phyloP scores from a whole-genome alignment of 345 rosid species.

The Citrus cavaleriei region DNA sequence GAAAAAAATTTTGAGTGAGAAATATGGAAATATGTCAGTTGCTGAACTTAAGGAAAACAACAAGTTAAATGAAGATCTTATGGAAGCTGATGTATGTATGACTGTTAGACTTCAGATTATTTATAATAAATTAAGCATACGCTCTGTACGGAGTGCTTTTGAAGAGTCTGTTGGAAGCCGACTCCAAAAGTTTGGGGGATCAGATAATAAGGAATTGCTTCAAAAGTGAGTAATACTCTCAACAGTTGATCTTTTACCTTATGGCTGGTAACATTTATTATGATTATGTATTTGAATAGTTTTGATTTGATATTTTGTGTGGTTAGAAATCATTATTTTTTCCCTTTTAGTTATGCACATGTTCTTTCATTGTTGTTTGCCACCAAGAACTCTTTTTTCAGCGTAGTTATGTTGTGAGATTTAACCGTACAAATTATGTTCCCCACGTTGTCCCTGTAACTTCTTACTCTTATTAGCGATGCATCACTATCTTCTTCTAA shows the following conservation, averaged over 20 bases:
- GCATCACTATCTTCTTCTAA: neutral
- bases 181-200: conserved; percentile 63
- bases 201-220: conserved; percentile 63
- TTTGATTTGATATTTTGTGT: neutral
- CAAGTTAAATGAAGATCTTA: conserved; percentile 47
- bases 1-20: conserved; percentile 54
- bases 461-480: neutral
- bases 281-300: neutral
- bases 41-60: conserved; percentile 57
- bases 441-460: neutral
- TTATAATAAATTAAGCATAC: conserved; percentile 62
- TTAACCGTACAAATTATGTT: neutral
- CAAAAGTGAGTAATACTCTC: conserved; percentile 45
- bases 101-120: conserved; percentile 83
- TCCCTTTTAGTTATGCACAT: neutral
- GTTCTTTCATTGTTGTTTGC: neutral
- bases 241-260: neutral
- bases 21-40: conserved; percentile 50
- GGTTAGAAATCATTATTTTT: neutral
- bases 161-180: conserved; percentile 84
- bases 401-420: neutral
- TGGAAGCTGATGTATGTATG: conserved; percentile 63
- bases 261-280: neutral
- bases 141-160: conserved; percentile 73
- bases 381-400: neutral